phyloP scores from a whole-genome alignment of 306 rosid genomes.

The Astragalus glycyphyllos region DNA sequence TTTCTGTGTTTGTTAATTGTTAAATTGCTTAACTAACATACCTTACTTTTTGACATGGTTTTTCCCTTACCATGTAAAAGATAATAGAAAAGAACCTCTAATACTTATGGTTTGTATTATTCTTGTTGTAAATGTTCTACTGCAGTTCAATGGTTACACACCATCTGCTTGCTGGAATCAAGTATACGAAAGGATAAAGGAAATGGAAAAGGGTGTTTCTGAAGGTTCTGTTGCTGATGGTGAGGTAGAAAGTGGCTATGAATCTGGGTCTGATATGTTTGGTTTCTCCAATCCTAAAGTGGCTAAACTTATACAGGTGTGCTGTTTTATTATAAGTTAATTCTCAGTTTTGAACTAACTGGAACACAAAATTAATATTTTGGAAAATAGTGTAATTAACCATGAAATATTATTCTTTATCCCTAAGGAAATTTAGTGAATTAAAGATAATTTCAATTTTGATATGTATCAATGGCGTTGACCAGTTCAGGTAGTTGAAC shows the following conservation, averaged over 20 bases:
- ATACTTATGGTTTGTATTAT: constrained; percentile 24
- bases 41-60: constrained; percentile 15
- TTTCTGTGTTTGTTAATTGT: constrained; percentile 30
- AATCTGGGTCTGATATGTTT: constrained; percentile 92
- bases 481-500: constrained; percentile 1
- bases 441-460: constrained; percentile 25
- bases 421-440: constrained; percentile 7
- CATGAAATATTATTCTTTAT: constrained; percentile 12
- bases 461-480: constrained; percentile 10
- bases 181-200: constrained; percentile 72
- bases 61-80: constrained; percentile 34
- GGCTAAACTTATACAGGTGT: constrained; percentile 80
- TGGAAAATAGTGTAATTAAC: constrained; percentile 27
- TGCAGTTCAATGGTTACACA: constrained; percentile 79
- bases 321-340: constrained; percentile 27
- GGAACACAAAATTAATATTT: constrained; percentile 25
- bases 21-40: constrained; percentile 18
- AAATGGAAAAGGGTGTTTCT: constrained; percentile 54
- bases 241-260: constrained; percentile 52
- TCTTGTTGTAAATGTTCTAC: constrained; percentile 28
- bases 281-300: constrained; percentile 89
- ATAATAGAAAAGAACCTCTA: constrained; percentile 24
- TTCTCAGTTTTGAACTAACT: constrained; percentile 34
- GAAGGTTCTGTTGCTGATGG: constrained; percentile 59
- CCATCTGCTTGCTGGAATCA: constrained; percentile 94